phyloP scores from a whole-genome alignment of 1,284 basidiomycete genomes.

The Ustilago trichophora region DNA sequence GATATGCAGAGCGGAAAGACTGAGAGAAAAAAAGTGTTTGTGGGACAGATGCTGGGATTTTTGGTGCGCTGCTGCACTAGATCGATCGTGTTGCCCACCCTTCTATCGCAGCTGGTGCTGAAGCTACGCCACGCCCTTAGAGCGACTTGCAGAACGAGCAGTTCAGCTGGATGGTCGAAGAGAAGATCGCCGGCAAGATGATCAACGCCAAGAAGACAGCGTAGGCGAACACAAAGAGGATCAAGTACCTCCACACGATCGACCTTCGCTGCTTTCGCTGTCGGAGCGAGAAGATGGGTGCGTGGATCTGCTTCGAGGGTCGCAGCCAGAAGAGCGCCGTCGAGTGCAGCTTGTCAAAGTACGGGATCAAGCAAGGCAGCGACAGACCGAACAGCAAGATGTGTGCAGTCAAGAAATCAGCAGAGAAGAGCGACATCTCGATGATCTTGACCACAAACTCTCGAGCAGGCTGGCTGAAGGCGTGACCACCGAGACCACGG shows the following conservation, averaged over 20 bases:
- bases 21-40: slow-evolving; percentile 12
- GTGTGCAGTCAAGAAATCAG: slow-evolving; percentile 62
- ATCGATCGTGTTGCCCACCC: too few relatives aligned
- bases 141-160: slow-evolving; percentile 55
- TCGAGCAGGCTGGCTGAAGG: slow-evolving; percentile 65
- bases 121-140: slow-evolving; percentile 11
- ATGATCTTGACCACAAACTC: slow-evolving; percentile 67
- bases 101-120: slow-evolving; percentile 5
- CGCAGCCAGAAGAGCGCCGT: slow-evolving; percentile 69
- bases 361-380: slow-evolving; percentile 69
- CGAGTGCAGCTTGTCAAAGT: slow-evolving; percentile 62
- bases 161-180: slow-evolving; percentile 49
- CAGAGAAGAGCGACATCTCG: slow-evolving; percentile 65
- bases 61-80: too few relatives aligned
- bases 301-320: slow-evolving; percentile 72
- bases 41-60: background rate
- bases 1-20: background rate
- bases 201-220: slow-evolving; percentile 78
- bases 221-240: slow-evolving; percentile 81
- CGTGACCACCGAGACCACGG: slow-evolving; percentile 64
- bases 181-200: slow-evolving; percentile 59
- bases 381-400: slow-evolving; percentile 67
- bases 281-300: slow-evolving; percentile 78
- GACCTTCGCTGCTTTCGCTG: slow-evolving; percentile 63
- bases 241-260: slow-evolving; percentile 74